Evolutionary conservation across 2,329 filamentous ascomycete genomes (phyloP).

Genomic region (Cladophialophora bantiana): DNA sequence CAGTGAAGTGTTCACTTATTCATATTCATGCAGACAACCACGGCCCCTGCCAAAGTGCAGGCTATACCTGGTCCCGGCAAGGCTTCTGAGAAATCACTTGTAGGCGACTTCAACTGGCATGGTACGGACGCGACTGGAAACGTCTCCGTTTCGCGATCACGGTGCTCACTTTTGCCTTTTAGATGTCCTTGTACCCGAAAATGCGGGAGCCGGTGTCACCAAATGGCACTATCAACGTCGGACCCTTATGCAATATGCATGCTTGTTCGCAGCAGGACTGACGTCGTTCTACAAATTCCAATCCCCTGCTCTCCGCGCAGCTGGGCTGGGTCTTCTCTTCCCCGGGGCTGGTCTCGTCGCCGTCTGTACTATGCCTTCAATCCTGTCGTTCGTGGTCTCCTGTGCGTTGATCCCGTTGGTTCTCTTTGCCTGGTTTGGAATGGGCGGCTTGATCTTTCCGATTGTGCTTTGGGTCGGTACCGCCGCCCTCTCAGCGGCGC

Average conservation of each 20-base stretch:
- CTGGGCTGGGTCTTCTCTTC: slow-evolving; percentile 23
- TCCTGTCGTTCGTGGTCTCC: slow-evolving; percentile 25
- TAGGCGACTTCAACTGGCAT: slow-evolving; percentile 30
- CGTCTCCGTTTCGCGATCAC: neutral
- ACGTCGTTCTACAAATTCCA: slow-evolving; percentile 31
- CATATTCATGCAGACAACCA: slow-evolving; percentile 13
- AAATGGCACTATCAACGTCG: slow-evolving; percentile 34
- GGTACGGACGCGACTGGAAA: slow-evolving; percentile 11
- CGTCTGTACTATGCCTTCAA: slow-evolving; percentile 29
- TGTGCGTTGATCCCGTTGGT: slow-evolving; percentile 30
- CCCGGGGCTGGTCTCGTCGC: slow-evolving; percentile 33
- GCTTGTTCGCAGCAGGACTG: slow-evolving; percentile 26
- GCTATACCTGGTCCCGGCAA: slow-evolving; percentile 3
- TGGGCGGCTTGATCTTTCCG: slow-evolving; percentile 33
- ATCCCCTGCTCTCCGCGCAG: slow-evolving; percentile 28
- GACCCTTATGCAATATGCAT: slow-evolving; percentile 30
- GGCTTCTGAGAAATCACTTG: slow-evolving; percentile 24
- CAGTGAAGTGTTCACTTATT: neutral
- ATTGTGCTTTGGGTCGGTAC: slow-evolving; percentile 32
- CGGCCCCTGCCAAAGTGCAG: slow-evolving; percentile 12
- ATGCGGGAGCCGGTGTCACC: slow-evolving; percentile 29
- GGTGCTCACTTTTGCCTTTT: neutral
- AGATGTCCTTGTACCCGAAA: slow-evolving; percentile 34
- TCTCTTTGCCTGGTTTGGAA: slow-evolving; percentile 35
- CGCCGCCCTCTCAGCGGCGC: slow-evolving; percentile 22